Base-by-base conservation (phyloP, 2,329 filamentous ascomycete species). In the Xylaria sp. region DNA sequence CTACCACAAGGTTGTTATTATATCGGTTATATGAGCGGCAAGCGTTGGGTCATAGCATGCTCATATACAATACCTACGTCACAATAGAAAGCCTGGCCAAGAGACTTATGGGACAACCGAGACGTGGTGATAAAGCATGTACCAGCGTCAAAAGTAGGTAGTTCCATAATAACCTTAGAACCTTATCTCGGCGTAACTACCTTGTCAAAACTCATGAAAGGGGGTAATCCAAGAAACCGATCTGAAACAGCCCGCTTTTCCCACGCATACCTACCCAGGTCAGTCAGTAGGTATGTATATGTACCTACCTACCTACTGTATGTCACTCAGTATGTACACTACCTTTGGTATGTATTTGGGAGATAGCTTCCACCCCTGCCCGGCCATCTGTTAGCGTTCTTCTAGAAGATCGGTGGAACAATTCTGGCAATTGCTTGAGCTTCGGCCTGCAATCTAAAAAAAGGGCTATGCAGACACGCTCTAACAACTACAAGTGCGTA, bases 331-430 rank as follows among this genome's bases (percentile, higher is more conserved):
- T 44, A 28, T 23, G 20, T 57, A 23, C 28, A 28, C 28, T 28
- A 28, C 28, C 28, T 28, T 28, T 28, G 28, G 28, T 28, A 28
- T 28, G 28, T 28, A 2, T 28, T 28, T 4, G 28, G 28, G 28
- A 28, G 51, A 20, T 52, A 55, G 18, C 52, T n/a, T 39, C 23
- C 23, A 63, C 67, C 52, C 56, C 56, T 46, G 57, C 61, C 46
- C 20, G 50, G 54, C 34, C 63, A 18, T 37, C 50, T 46, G 34
- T 54, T 69, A 69, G 63, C 51, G 61, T 12, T 48, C 10, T 72
- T 72, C 70, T 70, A 72, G 70, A 72, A 72, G 69, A 71, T 71
- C 70, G 62, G 67, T 65, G 32, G 68, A 72, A 70, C 58, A 63
- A 55, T 59, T 59, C 46, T 46, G 34, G 58, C 37, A 44, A 58